These are phyloP conservation scores for Phytopythium chamaehyphon DNA, from an alignment of 352 stramenopile genomes.

Conservation along the genomic window DNA sequence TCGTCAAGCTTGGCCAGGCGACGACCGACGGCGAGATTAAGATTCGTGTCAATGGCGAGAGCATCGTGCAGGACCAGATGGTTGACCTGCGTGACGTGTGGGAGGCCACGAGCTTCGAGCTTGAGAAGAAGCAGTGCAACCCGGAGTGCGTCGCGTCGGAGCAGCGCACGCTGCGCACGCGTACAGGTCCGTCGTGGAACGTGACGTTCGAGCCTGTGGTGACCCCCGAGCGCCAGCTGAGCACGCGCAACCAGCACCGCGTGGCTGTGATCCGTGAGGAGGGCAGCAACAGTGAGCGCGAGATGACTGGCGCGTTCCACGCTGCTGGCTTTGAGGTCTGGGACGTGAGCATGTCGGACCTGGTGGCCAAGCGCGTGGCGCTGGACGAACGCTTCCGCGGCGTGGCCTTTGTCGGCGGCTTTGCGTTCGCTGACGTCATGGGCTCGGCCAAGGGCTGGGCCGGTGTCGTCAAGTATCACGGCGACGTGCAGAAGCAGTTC, in stretches of 20 bases:
- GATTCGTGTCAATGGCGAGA: conserved; percentile 86
- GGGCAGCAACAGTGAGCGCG: conserved; percentile 98
- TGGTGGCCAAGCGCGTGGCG: conserved; percentile 88
- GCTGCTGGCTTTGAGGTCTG: conserved; percentile 97
- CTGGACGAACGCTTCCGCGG: conserved; percentile 95
- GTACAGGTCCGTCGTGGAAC: conserved; percentile 86
- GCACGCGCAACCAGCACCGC: conserved; percentile 86
- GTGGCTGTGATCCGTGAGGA: conserved; percentile 97
- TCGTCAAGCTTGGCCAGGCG: conserved; percentile 90
- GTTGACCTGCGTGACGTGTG: conserved; percentile 94
- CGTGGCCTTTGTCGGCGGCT: conserved; percentile 98
- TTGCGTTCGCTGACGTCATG: conserved; percentile 98
- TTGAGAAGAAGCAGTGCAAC: conserved; percentile 98
- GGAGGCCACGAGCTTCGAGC: conserved; percentile 98
- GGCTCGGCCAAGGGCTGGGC: conserved; percentile 99
- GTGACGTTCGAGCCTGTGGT: conserved; percentile 82
- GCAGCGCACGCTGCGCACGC: conserved; percentile 85
- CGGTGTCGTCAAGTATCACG: conserved; percentile 97
- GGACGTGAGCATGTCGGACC: conserved; percentile 97
- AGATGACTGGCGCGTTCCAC: conserved; percentile 98
- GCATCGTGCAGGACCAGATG: conserved; percentile 69
- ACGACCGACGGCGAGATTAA: conserved; percentile 83
- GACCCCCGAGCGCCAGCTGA: conserved; percentile 82
- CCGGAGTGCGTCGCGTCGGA: conserved; percentile 94
- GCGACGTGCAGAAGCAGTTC: conserved; percentile 95